Conservation (phyloP, 2,329 filamentous ascomycete species). For the Sclerotinia borealis region DNA sequence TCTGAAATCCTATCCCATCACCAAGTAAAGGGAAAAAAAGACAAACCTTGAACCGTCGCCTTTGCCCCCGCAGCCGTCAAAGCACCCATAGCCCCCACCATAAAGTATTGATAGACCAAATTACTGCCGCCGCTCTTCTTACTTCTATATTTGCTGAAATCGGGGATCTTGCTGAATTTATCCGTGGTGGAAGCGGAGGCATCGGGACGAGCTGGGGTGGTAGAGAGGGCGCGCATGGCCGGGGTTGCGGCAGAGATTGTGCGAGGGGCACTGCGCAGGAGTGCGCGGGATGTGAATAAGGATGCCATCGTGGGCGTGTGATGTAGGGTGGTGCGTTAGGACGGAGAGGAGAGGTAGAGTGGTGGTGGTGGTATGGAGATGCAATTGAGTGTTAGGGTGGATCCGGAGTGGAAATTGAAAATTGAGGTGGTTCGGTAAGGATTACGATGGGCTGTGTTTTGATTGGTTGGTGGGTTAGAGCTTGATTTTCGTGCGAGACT, state of each 20-base stretch:
- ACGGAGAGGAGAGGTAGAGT: slow-evolving; percentile 6
- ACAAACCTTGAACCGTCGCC: slow-evolving; percentile 88
- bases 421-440: slow-evolving; percentile 11
- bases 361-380: slow-evolving; percentile 7
- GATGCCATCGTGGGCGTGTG: slow-evolving; percentile 49
- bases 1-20: slow-evolving; percentile 4
- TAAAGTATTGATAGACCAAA: slow-evolving; percentile 94
- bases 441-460: slow-evolving; percentile 12
- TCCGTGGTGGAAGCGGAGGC: slow-evolving; percentile 12
- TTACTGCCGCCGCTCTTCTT: slow-evolving; percentile 63
- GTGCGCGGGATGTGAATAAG: slow-evolving; percentile 62
- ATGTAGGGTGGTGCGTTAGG: slow-evolving; percentile 8
- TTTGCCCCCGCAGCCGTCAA: slow-evolving; percentile 91
- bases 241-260: slow-evolving; percentile 25
- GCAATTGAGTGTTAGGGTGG: slow-evolving; percentile 12
- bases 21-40: not conserved
- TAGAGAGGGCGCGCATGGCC: slow-evolving; percentile 48
- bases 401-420: slow-evolving; percentile 10
- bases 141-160: slow-evolving; percentile 83
- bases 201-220: slow-evolving; percentile 22
- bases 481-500: slow-evolving; percentile 6
- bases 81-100: slow-evolving; percentile 93
- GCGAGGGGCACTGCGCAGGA: slow-evolving; percentile 52
- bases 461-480: slow-evolving; percentile 8
- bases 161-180: slow-evolving; percentile 59